These are phyloP conservation scores for Verticillium alfalfae DNA, from an alignment of 2,329 filamentous ascomycete species.

Conservation along the genomic window DNA sequence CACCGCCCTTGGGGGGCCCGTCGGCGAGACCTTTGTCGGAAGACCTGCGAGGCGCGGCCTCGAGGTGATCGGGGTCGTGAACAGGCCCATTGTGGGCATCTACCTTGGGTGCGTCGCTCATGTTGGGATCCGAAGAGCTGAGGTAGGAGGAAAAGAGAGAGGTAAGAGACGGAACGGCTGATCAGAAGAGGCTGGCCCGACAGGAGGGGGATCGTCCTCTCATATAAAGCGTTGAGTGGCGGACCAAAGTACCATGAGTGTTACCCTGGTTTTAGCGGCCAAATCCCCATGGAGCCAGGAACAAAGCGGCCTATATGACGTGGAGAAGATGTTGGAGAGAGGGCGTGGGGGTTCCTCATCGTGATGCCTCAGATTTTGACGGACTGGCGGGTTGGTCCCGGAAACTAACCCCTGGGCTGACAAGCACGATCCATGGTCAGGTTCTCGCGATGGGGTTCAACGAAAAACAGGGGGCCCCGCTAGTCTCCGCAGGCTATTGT, in stretches of 20 bases:
- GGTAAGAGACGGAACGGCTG: neutral
- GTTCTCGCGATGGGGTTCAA: neutral
- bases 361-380: neutral
- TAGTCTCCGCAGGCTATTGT: neutral
- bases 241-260: neutral
- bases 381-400: neutral
- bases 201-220: neutral
- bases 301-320: neutral
- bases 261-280: neutral
- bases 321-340: neutral
- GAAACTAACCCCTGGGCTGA: neutral
- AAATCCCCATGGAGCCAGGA: neutral
- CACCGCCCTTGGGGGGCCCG: neutral
- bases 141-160: conserved; percentile 7
- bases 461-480: neutral
- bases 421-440: neutral
- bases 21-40: neutral
- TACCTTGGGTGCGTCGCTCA: conserved; percentile 1
- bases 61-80: neutral
- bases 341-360: neutral
- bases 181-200: neutral
- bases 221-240: neutral
- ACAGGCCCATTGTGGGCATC: neutral
- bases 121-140: conserved; percentile 3
- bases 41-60: neutral